Evolutionary conservation across 768 basidiomycete genomes (phyloP), one percentile per base, ranked within the genome.

Genomic region (Russula sp.): DNA sequence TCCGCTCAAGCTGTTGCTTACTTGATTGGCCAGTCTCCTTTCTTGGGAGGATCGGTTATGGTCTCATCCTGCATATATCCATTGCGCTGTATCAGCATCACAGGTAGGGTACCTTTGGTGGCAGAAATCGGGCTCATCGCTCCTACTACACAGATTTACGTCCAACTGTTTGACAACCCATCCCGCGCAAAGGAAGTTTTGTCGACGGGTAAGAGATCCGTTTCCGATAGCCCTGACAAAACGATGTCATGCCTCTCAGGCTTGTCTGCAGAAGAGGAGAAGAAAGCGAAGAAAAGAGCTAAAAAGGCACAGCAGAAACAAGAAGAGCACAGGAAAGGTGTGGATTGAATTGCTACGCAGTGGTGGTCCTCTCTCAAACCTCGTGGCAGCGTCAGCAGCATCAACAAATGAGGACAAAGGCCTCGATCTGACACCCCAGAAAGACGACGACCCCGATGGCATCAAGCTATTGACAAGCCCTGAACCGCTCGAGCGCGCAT

Each of bases 371-470:
- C 20, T 65, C 64, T 68, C 61, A 65, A 58, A 34, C 57, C 14
- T 20, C 34, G 52, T 64, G 47, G 16, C 66, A 73, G 73, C 75
- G 32, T 71, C 77, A 22, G 67, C 75, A 48, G 69, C 76, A 9
- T 74, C 71, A 6, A 61, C 74, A 25, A 74, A 80, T 60, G 85
- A 86, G 64, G 89, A 93, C 74, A 87, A 85, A 69, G 88, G 89
- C 32, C 79, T 88, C 0, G 86, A 88, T 46, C 71, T 75, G 1
- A 70, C 71, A 5, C 70, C 77, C 3, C 58, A 75, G 11, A 88
- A 84, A 70, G 93, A 95, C 67, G 89, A 92, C 3, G 94, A 96
- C 70, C 90, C 90, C 0, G 84, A 88, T 20, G 96, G 95, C 25
- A 69, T 81, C 48, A 87, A 90, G 68, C 75, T 93, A 5, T 74